Percentiles rank a stretch among this genome's conserved stretches.
Evolutionary conservation across 2,329 filamentous ascomycete genomes (phyloP).

Genomic region (Balansia obtecta): DNA sequence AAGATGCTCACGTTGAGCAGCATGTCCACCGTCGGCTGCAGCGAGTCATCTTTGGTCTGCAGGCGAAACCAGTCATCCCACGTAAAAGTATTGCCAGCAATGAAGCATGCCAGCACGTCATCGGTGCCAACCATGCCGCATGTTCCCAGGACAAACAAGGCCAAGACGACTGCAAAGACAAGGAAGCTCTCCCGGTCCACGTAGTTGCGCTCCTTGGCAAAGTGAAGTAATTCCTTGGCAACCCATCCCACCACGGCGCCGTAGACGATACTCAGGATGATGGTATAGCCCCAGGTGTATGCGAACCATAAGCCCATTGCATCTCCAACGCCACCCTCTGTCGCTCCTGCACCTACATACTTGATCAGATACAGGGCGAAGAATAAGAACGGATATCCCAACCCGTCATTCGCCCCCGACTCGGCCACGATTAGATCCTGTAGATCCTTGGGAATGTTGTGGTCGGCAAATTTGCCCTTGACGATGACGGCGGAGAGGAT

Average conservation of each 20-base stretch:
- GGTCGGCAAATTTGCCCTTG: constrained; percentile 86
- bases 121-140: constrained; percentile 80
- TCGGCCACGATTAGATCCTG: constrained; percentile 75
- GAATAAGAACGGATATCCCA: constrained; percentile 83
- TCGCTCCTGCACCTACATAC: constrained; percentile 50
- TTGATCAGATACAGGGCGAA: constrained; percentile 74
- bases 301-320: constrained; percentile 76
- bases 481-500: constrained; percentile 82
- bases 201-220: constrained; percentile 68
- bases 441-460: constrained; percentile 70
- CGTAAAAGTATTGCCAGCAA: constrained; percentile 82
- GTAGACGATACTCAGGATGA: constrained; percentile 66
- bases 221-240: constrained; percentile 71
- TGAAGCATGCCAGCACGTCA: constrained; percentile 83
- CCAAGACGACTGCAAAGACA: constrained; percentile 73
- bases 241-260: constrained; percentile 69
- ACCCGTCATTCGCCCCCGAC: constrained; percentile 78
- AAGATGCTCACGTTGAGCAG: constrained; percentile 81
- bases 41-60: constrained; percentile 76
- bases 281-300: constrained; percentile 75
- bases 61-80: constrained; percentile 92
- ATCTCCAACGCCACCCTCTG: constrained; percentile 44
- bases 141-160: constrained; percentile 77
- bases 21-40: constrained; percentile 95
- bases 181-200: constrained; percentile 82